These are phyloP conservation scores for Entophlyctis luteolus DNA, from an alignment of 192 early-diverging fungal species.

Conservation along the genomic window DNA sequence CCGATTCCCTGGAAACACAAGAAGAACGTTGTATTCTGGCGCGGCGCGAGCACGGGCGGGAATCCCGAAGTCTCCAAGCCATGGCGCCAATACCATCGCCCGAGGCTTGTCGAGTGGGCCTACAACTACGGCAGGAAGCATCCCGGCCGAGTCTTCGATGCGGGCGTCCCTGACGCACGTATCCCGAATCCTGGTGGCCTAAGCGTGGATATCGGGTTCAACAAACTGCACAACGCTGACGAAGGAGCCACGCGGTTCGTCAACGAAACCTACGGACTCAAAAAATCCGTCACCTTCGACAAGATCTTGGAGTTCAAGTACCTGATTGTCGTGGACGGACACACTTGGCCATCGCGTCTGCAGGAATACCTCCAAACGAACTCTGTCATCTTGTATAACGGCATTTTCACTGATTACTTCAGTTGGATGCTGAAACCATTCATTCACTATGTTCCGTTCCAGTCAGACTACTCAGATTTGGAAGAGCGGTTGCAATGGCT, in stretches of 20 bases:
- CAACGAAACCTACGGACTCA: background rate
- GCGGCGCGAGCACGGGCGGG: background rate
- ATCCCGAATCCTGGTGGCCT: too few species aligned
- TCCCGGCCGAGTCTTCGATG: background rate
- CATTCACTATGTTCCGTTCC: conserved; percentile 19
- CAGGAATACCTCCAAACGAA: conserved; percentile 7
- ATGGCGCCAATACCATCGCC: background rate
- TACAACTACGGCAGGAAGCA: background rate
- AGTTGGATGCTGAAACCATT: background rate
- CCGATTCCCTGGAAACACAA: background rate
- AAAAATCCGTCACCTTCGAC: background rate
- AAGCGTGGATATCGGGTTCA: conserved; percentile 5
- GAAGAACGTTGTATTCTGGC: background rate
- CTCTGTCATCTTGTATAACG: conserved; percentile 8
- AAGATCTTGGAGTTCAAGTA: conserved; percentile 12
- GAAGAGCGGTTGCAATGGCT: conserved; percentile 10
- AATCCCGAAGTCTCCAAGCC: background rate
- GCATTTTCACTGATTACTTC: conserved; percentile 17
- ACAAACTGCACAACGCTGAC: background rate
- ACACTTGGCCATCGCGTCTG: background rate
- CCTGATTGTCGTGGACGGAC: background rate
- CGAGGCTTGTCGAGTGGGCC: background rate
- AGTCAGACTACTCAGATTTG: conserved; percentile 9
- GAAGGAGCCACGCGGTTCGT: background rate
- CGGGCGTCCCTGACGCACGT: too few species aligned